Evolutionary conservation across 1,284 basidiomycete species (phyloP), one percentile per base, ranked within the genome.

Genomic region (Cutaneotrichosporon sp.): DNA sequence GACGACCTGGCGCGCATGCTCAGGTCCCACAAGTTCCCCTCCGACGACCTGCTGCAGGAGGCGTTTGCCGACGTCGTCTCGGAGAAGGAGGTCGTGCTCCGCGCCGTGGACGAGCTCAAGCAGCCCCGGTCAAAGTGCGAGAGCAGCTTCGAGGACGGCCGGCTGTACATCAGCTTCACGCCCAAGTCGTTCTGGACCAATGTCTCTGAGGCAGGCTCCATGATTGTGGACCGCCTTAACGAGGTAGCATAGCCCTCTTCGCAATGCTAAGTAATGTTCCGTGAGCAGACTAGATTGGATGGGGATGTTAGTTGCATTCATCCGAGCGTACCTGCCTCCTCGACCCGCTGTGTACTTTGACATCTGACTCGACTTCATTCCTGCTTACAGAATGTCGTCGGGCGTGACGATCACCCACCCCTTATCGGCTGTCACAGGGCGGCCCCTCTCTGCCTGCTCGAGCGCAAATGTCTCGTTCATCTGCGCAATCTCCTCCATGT

Each of bases 21-120:
- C 24, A 52, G 53, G 38, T 11, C 20, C 25, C 2, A 20, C 3
- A 56, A 56, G 54, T 51, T 61, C 33, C 54, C 50, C 38, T 14
- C 7, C 3, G 59, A 61, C 49, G 59, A 61, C 38, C n/a, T 61
- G 34, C 54, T 56, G 22, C 54, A 53, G 49, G 59, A 61, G 50
- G 59, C 59, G 22, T 61, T 56, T 24, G 16, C n/a, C 38, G 59
- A 56, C 22, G 54, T 51, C 31, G 54, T 61, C 11, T 4, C 34
- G 2, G 22, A 29, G n/a, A 61, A 61, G 47, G 33, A 43, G 24
- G 42, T 61, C 20, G 42, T 20, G 6, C n/a, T 56, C 18, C 54
- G 54, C 4, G 22, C 52, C 42, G 42, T 46, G 16, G 22, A 33
- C 31, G 11, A 20, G n/a, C 54, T 52, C 47, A 34, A 29, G 22